Evolutionary conservation across 2,329 filamentous ascomycete species (phyloP), one percentile per base, ranked within the genome.

Genomic region (Nemania sp.): DNA sequence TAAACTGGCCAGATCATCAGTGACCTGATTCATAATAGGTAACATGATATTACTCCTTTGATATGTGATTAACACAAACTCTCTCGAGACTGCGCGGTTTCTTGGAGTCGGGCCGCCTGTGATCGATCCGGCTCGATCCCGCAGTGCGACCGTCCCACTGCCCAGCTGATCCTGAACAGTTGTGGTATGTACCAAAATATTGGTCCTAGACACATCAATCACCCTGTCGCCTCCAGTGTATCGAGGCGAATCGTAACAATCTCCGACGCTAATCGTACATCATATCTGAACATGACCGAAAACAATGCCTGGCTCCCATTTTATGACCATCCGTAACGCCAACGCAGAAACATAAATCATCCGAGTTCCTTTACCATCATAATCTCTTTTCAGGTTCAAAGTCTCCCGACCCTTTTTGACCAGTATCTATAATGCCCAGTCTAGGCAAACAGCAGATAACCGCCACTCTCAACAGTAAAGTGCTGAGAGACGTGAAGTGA

Each of bases 211-310:
- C 61, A 58, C 52, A 47, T 68, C 29, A 62, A 47, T 68, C 29
- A 62, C 54, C 62, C 10, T 58, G 45, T 61, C 49, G 59, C 66
- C 65, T 63, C 52, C 55, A 27, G 32, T n/a, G 58, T 26, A 56
- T 52, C 15, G 49, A 29, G 59, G 52, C 61, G 24, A 53, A 54
- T 51, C 60, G 52, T 67, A 62, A 60, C 58, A 59, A 52, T 64
- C 59, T 66, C 66, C 64, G 22, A 51, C 43, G 54, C 58, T 70
- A 68, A 68, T 72, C 68, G 62, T 72, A 72, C 70, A 72, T 66
- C 68, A 29, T 70, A 66, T 70, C 57, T 58, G 57, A 62, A 72
- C 65, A 68, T 62, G 67, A 27, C 43, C 43, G n/a, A 51, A 61
- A 62, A 56, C 60, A 62, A 59, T 35, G 20, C 64, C 63, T 53